Conservation (phyloP, 345 rosid genomes). For the Angophora floribunda region DNA sequence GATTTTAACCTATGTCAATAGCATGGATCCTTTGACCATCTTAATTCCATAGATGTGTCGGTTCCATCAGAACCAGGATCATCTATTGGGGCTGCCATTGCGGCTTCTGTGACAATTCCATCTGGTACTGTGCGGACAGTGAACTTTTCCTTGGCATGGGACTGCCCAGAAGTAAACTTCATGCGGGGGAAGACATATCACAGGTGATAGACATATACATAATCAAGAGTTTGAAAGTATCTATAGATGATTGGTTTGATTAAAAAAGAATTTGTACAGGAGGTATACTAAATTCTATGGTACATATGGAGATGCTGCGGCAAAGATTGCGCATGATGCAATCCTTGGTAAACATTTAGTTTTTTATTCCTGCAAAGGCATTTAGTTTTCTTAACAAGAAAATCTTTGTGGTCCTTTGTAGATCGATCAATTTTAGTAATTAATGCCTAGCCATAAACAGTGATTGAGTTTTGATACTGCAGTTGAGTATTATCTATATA, state of each 20-base stretch:
- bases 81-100: slow-evolving; percentile 90
- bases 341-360: slow-evolving; percentile 43
- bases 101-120: slow-evolving; percentile 60
- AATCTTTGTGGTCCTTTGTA: background rate
- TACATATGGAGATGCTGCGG: slow-evolving; percentile 59
- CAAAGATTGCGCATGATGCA: slow-evolving; percentile 77
- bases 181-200: slow-evolving; percentile 53
- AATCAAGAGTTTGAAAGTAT: background rate
- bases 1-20: slow-evolving; percentile 2
- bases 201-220: slow-evolving; percentile 24
- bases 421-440: background rate
- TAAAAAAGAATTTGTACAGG: slow-evolving; percentile 23
- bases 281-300: slow-evolving; percentile 86
- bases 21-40: slow-evolving; percentile 66
- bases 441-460: background rate
- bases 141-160: slow-evolving; percentile 90
- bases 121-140: slow-evolving; percentile 38
- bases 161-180: slow-evolving; percentile 79
- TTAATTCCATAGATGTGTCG: slow-evolving; percentile 20
- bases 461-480: background rate
- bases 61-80: slow-evolving; percentile 64
- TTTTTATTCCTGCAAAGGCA: background rate
- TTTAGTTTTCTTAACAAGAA: background rate
- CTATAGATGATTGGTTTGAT: background rate
- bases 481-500: background rate